Base-by-base conservation (phyloP, 2,329 filamentous ascomycete species). In the Pseudogymnoascus sp. region DNA sequence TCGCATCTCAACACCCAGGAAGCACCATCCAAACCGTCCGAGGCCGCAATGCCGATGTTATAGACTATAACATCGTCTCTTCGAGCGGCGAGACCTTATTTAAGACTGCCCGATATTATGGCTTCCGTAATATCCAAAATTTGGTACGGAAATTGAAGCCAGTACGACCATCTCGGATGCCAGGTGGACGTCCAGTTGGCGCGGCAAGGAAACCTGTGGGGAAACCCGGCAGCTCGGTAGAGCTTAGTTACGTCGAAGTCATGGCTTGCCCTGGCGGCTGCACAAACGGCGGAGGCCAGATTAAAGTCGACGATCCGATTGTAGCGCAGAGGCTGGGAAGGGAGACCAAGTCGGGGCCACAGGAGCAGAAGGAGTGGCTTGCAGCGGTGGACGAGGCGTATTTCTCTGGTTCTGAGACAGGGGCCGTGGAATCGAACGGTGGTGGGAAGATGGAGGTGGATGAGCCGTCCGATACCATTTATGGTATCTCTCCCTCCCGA, bases 261-360 rank as follows among this genome's bases (percentile, higher is more conserved):
- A 99, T 99, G 94, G 94, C 94, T 11, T 99, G 94, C 74, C 94
- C 94, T 0, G 94, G 94, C n/a, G 94, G 94, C 2, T 99, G 94
- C 76, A 99, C 94, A 61, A 99, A 99, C 69, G 94, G 94, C 1
- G 94, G 94, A 37, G 94, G 94, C 0, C 94, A 99, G 77, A 87
- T 99, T 72, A 96, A 96, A 71, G 84, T 90, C 26, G 89, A 91
- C 60, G 94, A 97, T 72, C 84, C 89, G 5, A 76, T 84, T 10
- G 75, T 87, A 8, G 69, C 79, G 41, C 79, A 80, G 64, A 78
- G 78, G 57, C 79, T 76, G 64, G 75, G 77, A 2, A 67, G 77
- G 11, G 72, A 74, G 2, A 73, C 74, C 33, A 88, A 88, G 68
- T 81, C 86, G 31, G 87, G 88, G 0, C 84, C 87, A 3, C 84